These are phyloP conservation scores for Alternaria panax DNA, from an alignment of 2,329 filamentous ascomycete species.

Conservation along the genomic window DNA sequence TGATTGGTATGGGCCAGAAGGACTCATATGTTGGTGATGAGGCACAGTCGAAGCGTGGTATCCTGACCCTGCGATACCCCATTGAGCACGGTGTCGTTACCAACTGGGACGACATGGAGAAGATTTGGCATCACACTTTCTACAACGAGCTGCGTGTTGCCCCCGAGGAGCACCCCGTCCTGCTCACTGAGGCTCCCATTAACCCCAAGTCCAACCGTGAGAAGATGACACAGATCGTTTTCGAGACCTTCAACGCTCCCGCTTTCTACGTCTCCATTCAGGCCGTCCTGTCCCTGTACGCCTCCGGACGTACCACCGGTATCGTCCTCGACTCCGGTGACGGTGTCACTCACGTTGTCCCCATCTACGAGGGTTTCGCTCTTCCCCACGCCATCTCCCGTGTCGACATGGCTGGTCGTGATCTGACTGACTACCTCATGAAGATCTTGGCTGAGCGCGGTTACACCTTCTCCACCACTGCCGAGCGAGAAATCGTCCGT, in stretches of 20 bases:
- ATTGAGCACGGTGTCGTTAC: constrained; percentile 99
- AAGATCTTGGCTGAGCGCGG: constrained; percentile 99
- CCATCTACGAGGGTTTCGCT: constrained; percentile 99
- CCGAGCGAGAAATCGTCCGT: constrained; percentile 99
- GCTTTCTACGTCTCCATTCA: constrained; percentile 99
- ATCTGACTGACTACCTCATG: constrained; percentile 99
- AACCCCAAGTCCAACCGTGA: constrained; percentile 99
- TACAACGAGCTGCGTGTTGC: constrained; percentile 99
- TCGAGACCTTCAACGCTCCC: constrained; percentile 99
- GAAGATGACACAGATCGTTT: constrained; percentile 99
- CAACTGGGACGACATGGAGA: constrained; percentile 99
- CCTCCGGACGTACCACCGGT: constrained; percentile 99
- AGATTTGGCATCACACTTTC: constrained; percentile 99
- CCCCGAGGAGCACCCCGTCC: constrained; percentile 99
- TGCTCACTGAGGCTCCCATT: constrained; percentile 99
- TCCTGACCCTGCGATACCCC: constrained; percentile 98
- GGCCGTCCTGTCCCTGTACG: constrained; percentile 98
- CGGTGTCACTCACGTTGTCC: constrained; percentile 99
- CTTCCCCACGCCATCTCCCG: constrained; percentile 99
- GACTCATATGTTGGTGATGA: constrained; percentile 99
- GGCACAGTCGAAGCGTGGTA: constrained; percentile 99
- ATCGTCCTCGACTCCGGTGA: constrained; percentile 99
- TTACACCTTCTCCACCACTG: constrained; percentile 99
- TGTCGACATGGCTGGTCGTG: constrained; percentile 99
- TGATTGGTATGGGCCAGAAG: constrained; percentile 99